Base-by-base conservation (phyloP, 2,329 filamentous ascomycete genomes). In the Penicillium sp. region DNA sequence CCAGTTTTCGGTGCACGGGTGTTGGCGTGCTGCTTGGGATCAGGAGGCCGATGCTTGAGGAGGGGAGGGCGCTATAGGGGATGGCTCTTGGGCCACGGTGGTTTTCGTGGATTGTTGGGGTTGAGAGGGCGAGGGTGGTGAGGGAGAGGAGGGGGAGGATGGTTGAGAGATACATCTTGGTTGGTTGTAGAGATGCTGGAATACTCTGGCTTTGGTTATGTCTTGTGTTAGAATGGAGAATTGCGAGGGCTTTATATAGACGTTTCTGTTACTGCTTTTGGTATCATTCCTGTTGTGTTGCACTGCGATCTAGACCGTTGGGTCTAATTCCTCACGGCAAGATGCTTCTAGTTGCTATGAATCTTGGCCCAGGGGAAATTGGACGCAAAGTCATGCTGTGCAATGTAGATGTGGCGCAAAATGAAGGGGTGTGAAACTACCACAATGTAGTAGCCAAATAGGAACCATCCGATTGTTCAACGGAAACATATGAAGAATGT, bases 1-100 rank as follows among this genome's bases (percentile, higher is more conserved):
- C 69, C 1, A 49, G 28, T 3, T 13, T 21, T 17, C 15, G 45
- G 60, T 19, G 4, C 10, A 31, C 26, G 45, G 57, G 35, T 54
- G 52, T 13, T 39, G 35, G 49, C 9, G 38, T 33, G 26, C 7
- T 19, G 15, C 32, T 15, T 45, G 35, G 33, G 31, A 42, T 31
- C 5, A 19, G 12, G 47, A 49, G 37, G 22, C 37, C 29, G 26
- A 26, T 24, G 32, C 4, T 42, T 31, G 34, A 39, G 12, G 42
- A 48, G 12, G 40, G 47, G 37, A 49, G 49, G 17, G 48, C 45
- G 6, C 41, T 43, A 31, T 32, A 44, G 2, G 51, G 49, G 10
- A 52, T 42, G 1, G 35, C 13, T 29, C 13, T 49, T 26, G 43
- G 9, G 19, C 19, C 17, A 2, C 31, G 8, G 19, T 49, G 35